Base-by-base conservation (phyloP, 2,329 filamentous ascomycete species). In the Macrophomina phaseolina region DNA sequence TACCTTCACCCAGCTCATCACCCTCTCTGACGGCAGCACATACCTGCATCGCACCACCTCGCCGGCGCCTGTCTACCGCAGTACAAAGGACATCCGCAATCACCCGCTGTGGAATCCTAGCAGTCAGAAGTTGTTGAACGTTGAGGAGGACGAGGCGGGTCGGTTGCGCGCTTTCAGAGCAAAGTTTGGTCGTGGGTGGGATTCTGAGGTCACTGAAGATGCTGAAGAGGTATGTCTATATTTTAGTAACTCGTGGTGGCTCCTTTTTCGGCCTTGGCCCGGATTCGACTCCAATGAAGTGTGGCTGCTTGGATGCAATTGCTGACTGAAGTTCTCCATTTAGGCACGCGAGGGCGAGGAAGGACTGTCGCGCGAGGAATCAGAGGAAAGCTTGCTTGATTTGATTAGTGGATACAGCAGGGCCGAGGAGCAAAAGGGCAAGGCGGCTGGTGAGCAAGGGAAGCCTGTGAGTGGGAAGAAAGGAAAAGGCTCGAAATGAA, bases 1-100 rank as follows among this genome's bases (percentile, higher is more conserved):
- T 85, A 92, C 90, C 72, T 98, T 97, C 85, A 97, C 94, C n/a
- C 95, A 99, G 81, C 87, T 99, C 68, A 85, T 99, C 71, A 94
- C 93, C 64, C 90, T 98, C 70, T 92, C 91, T 48, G 95, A 99
- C 83, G 95, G 95, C 73, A 91, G 88, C 74, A 91, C 94, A 68
- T 98, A 88, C 81, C 89, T 90, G 58, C 85, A 89, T 75, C 91
- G 91, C 76, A 94, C 92, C 30, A 93, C 91, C 11, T 92, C 88
- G 11, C 92, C 92, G 0, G 73, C 81, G 28, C 83, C 88, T 7
- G 81, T 90, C 67, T 88, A 89, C 79, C 83, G 83, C 70, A 84
- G 81, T 63, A 86, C 85, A 68, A 96, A 97, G 81, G 95, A 99
- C 82, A 92, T 90, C 52, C 89, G 93, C 73, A 99, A 98, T 84